Conservation (phyloP, 1,139 yeast genomes). For the Groenewaldozyma sp. region DNA sequence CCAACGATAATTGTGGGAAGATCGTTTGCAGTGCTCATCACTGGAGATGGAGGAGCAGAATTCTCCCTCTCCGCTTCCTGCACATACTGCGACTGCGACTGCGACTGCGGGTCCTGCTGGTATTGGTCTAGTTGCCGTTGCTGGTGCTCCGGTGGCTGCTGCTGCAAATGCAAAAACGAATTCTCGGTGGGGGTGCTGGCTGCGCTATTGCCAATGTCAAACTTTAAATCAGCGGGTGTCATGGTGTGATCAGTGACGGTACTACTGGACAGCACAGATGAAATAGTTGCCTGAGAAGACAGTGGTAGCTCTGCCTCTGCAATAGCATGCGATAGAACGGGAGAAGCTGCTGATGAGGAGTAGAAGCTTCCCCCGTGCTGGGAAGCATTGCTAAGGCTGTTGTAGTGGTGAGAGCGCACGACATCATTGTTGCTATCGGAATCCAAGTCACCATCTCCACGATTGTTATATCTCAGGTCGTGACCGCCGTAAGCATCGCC, state of each 20-base stretch:
- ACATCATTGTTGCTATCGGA: not conserved
- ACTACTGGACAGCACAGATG: conserved; percentile 2
- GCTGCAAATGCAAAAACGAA: too few relatives aligned
- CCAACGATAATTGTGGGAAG: not conserved
- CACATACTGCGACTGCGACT: too few relatives aligned
- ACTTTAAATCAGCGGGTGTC: conserved; percentile 2
- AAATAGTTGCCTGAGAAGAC: conserved; percentile 5
- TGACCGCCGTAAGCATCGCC: not conserved
- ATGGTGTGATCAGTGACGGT: conserved; percentile 4
- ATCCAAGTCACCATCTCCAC: too few relatives aligned
- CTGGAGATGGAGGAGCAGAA: too few relatives aligned
- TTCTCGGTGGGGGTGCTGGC: not conserved
- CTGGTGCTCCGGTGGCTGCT: not conserved
- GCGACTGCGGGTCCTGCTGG: not conserved
- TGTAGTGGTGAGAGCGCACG: not conserved
- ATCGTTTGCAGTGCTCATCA: too few relatives aligned
- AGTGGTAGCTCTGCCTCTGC: conserved; percentile 20
- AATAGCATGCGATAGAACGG: conserved; percentile 19
- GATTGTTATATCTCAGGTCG: too few relatives aligned
- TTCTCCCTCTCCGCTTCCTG: too few relatives aligned
- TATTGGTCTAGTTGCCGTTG: not conserved
- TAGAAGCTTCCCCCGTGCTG: not conserved
- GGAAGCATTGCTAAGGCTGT: not conserved
- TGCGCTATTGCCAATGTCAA: not conserved
- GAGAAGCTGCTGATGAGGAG: conserved; percentile 7